Percentiles rank a stretch among this genome's conserved stretches.
Evolutionary conservation across 2,329 filamentous ascomycete species (phyloP).

Genomic region (Hypomyces rosellus): DNA sequence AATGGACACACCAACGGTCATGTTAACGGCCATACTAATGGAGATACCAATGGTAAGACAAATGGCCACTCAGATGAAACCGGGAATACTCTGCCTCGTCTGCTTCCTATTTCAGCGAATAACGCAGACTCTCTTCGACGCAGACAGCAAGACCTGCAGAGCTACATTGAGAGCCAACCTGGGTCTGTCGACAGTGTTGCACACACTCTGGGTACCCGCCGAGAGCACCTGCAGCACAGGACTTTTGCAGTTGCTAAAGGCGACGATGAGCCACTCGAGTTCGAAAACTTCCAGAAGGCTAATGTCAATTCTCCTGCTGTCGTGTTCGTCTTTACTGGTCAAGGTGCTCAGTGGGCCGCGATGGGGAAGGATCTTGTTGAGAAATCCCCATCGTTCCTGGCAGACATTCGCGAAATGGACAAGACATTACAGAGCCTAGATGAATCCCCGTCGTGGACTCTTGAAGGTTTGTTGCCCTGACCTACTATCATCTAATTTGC

Average conservation of each 20-base stretch:
- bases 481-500: too few species aligned
- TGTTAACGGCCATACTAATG: neutral
- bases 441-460: constrained; percentile 1
- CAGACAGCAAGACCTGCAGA: neutral
- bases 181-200: neutral
- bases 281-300: neutral
- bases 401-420: neutral
- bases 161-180: neutral
- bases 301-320: neutral
- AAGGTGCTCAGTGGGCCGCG: constrained; percentile 26
- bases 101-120: neutral
- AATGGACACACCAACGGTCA: neutral
- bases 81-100: neutral
- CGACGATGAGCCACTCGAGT: neutral
- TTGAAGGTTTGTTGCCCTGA: neutral
- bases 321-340: constrained; percentile 25
- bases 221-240: too few species aligned
- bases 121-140: neutral
- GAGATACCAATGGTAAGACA: neutral
- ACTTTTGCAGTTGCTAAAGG: too few species aligned
- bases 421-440: neutral
- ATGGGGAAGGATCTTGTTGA: constrained; percentile 22
- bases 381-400: neutral
- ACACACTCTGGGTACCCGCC: too few species aligned
- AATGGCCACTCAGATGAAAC: too few species aligned